Conservation (phyloP, 2,329 filamentous ascomycete genomes). For the Penicillium sumatraense region DNA sequence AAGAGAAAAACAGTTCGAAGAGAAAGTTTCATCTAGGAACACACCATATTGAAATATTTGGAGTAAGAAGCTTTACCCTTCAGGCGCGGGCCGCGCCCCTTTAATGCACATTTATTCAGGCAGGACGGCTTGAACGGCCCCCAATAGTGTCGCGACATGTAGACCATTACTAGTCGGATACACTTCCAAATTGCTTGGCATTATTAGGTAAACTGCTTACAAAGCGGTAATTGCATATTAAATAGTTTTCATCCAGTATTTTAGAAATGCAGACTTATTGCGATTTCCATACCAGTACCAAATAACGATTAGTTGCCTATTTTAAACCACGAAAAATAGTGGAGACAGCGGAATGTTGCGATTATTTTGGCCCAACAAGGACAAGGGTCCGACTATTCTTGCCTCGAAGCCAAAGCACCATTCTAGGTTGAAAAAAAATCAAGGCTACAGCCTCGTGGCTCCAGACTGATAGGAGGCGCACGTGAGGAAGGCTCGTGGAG, state of each 20-base stretch:
- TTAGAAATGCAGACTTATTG: too few relatives aligned
- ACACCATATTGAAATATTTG: background rate
- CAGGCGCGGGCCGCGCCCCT: background rate
- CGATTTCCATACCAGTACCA: too few relatives aligned
- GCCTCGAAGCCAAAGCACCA: background rate
- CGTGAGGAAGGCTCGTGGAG: background rate
- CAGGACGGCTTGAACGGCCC: background rate
- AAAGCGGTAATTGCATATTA: too few relatives aligned
- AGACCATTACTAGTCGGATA: too few relatives aligned
- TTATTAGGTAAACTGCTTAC: too few relatives aligned
- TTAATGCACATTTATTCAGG: background rate
- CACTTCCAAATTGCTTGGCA: too few relatives aligned
- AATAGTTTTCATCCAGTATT: too few relatives aligned
- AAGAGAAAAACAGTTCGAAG: background rate
- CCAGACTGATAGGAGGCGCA: background rate
- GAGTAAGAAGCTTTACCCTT: background rate
- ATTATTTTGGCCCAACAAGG: background rate
- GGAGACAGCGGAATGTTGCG: too few relatives aligned
- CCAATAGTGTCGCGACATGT: too few relatives aligned
- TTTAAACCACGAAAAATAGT: too few relatives aligned
- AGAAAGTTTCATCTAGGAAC: background rate
- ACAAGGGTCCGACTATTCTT: background rate
- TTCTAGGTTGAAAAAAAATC: constrained; percentile 1
- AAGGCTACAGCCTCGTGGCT: background rate
- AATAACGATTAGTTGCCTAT: too few relatives aligned